A percentile compares a stretch with the other conserved stretches of the same genome.
phyloP scores from a whole-genome alignment of 2,329 filamentous ascomycete species.

The Talaromyces sp. region DNA sequence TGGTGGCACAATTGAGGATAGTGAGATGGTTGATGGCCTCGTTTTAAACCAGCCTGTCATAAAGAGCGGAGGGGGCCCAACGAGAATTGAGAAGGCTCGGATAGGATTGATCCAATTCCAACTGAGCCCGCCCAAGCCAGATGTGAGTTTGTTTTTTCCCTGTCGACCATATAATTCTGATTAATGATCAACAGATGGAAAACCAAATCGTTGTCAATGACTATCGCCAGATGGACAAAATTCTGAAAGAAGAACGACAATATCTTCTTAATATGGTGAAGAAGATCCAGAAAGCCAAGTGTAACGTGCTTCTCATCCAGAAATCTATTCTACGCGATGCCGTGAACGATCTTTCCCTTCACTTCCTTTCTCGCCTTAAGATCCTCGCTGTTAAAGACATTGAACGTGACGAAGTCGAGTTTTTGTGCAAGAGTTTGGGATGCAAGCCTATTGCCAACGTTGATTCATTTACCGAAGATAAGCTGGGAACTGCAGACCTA shows the following conservation, averaged over 20 bases:
- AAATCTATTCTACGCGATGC: slow-evolving; percentile 97
- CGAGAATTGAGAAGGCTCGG: slow-evolving; percentile 91
- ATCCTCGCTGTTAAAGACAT: slow-evolving; percentile 97
- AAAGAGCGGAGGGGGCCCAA: slow-evolving; percentile 86
- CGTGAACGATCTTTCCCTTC: slow-evolving; percentile 93
- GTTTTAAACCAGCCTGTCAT: slow-evolving; percentile 89
- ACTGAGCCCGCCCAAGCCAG: slow-evolving; percentile 93
- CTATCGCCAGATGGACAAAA: slow-evolving; percentile 99
- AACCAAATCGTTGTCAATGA: slow-evolving; percentile 99
- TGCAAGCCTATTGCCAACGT: slow-evolving; percentile 99
- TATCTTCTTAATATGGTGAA: slow-evolving; percentile 99
- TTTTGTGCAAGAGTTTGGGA: slow-evolving; percentile 97
- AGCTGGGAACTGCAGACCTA: slow-evolving; percentile 87
- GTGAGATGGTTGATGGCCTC: slow-evolving; percentile 90
- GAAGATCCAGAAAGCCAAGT: slow-evolving; percentile 99
- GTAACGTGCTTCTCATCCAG: slow-evolving; percentile 95
- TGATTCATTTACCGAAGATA: slow-evolving; percentile 97
- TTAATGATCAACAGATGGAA: slow-evolving; percentile 66
- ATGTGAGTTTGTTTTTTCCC: slow-evolving; percentile 54
- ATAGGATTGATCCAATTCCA: slow-evolving; percentile 99
- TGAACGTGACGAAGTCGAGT: slow-evolving; percentile 97
- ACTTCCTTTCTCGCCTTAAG: slow-evolving; percentile 95
- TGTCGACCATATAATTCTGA: slow-evolving; percentile 13
- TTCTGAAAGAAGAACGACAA: slow-evolving; percentile 96
- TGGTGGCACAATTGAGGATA: slow-evolving; percentile 96